Base-by-base conservation (phyloP, 441 rosid genomes). In the Erodium texanum region DNA sequence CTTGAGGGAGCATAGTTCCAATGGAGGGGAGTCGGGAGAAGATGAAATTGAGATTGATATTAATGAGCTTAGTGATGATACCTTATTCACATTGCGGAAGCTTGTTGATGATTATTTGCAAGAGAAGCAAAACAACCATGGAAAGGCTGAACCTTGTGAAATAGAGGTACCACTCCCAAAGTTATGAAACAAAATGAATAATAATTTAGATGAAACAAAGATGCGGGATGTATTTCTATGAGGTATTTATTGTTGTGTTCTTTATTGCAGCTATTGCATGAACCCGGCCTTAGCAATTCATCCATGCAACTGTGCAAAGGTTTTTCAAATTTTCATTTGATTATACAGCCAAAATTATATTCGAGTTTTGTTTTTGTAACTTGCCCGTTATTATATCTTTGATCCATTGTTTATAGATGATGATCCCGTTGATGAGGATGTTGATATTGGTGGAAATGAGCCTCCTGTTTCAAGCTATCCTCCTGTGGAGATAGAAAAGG, bases 41-140 rank as follows among this genome's bases (percentile, higher is more conserved):
- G 89, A 85, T 23, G 90, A 87, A 68, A 85, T 87, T 56, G 92
- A 85, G 83, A 85, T 87, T 69, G 77, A 87, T 77, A 87, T 87
- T 43, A 85, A 87, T 70, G 93, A 76, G 66, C 90, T 87, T 66
- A 78, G 85, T 66, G 83, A 82, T 74, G 90, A 85, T 74, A 83
- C 85, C 45, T 75, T 87, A 70, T 75, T 87, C 68, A 70, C 66
- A 43, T 81, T 87, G 69, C 73, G 81, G 62, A 82, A 81, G 70
- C 85, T 87, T 75, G 67, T 87, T 52, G 85, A 84, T 73, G 87
- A 83, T 62, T 76, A 81, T 78, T 67, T 79, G 68, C 82, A 61
- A 71, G 81, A 80, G 78, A 82, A 81, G 75, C 88, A 77, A 64
- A 80, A 72, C 63, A 83, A 69, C 64, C 84, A 76, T 68, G 69